Evolutionary conservation across 1,284 basidiomycete species (phyloP), one percentile per base, ranked within the genome.

Genomic region (Erythrobasidium hasegawianum): DNA sequence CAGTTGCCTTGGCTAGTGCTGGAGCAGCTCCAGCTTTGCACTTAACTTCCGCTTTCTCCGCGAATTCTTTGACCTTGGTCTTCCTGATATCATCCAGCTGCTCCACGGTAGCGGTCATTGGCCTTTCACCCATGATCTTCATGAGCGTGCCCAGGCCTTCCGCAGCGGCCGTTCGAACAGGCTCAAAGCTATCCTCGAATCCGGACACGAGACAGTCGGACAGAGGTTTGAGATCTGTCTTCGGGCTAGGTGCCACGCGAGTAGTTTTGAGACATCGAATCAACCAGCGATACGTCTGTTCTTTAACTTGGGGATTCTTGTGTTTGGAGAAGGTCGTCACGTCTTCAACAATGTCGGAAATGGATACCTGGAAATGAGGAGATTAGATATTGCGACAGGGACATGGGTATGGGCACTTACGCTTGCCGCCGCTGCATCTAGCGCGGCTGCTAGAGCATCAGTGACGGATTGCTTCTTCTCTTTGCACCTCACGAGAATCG

Each of bases 241-340:
- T 81, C 7, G 52, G 16, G 14, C 82, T 82, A 0, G 73, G 72
- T 2, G 69, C 67, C 0, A 53, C 13, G 0, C 86, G 84, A 0
- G 85, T 87, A 1, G 76, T 77, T 1, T 85, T 80, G 52, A 99
- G 83, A 75, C 86, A 90, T 53, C 96, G 85, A 18, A 83, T 84
- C 20, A 97, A 80, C 76, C 96, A 97, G 74, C 89, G 90, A 71
- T 97, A 80, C 0, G 93, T 87, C 14, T 92, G 90, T 77, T 96
- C 91, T 76, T 96, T 96, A 50, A 97, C 90, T 77, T 96, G 91
- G 0, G 96, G 96, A 76, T 97, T 98, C 81, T 98, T 98, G 70
- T 88, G 88, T 73, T 86, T 86, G 24, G 93, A 79, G 0, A 87
- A 85, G 2, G 85, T 82, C 27, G 90, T 81, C 52, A 95, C 81